Evolutionary conservation across 1,284 basidiomycete species (phyloP), one percentile per base, ranked within the genome.

Genomic region (Ganoderma sinense): DNA sequence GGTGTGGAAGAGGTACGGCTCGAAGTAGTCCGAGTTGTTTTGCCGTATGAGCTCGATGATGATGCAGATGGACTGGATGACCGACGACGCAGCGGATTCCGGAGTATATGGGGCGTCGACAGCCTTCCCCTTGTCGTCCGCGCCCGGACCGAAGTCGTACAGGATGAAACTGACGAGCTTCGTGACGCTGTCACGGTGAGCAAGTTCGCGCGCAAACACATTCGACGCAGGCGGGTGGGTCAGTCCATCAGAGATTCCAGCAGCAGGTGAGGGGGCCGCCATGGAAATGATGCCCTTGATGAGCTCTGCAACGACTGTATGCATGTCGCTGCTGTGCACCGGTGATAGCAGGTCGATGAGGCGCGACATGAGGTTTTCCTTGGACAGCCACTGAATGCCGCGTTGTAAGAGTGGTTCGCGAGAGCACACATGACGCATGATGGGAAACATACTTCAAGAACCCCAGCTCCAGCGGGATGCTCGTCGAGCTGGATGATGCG

Each of bases 21-120:
- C 98, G 78, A 98, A 97, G 80, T 97, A 98, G 80, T 99, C 97
- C 65, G 97, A 97, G 82, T 99, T 99, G 82, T 99, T 99, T 81
- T 99, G 97, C 67, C 98, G 90, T 75, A 99, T 99, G 48, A 99
- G 88, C 80, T 99, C 98, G 76, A 98, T 94, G 73, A 99, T 87
- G 76, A 99, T 91, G 64, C 94, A 93, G 74, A 97, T 94, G 33
- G 96, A 93, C 71, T 96, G 92, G 40, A 94, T 88, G 59, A 99
- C 89, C 0, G 96, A 96, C 6, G 97, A 99, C 0, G 92, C 91
- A n/a, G 91, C 89, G 1, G 92, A 93, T 68, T 94, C 92, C 20
- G 89, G 83, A 36, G 89, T 69, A 13, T 66, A 43, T 59, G 61
- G 2, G 53, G 65, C 4, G 20, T 65, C 36, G n/a, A 73, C 69